Evolutionary conservation across 805 yeast genomes (phyloP).

Genomic region (Teunomyces lycoperdinae): DNA sequence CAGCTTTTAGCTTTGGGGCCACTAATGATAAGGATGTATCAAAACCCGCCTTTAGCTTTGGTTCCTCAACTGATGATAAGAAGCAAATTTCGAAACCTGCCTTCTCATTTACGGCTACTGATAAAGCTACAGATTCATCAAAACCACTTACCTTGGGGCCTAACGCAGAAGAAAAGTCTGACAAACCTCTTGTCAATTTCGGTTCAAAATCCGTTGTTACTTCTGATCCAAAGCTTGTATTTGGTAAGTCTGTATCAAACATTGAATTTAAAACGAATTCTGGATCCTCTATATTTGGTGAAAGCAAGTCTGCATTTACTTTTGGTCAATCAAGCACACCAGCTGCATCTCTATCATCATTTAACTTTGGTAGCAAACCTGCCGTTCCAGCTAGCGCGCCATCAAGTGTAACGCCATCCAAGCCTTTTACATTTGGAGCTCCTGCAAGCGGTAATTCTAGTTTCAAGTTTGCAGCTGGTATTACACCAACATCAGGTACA

Average conservation of each 20-base stretch:
- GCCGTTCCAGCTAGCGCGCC: not conserved
- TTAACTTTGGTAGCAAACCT: not conserved
- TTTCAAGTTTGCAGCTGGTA: conserved; percentile 11
- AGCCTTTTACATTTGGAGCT: not conserved
- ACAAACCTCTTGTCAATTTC: not conserved
- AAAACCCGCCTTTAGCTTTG: not conserved
- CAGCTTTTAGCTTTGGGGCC: conserved; percentile 11
- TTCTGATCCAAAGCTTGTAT: conserved; percentile 8
- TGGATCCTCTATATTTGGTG: not conserved
- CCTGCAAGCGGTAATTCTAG: not conserved
- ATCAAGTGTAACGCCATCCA: not conserved
- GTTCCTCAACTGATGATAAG: not conserved
- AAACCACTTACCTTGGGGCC: not conserved
- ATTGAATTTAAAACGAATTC: not conserved
- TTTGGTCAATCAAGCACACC: not conserved
- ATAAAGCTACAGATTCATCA: not conserved
- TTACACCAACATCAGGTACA: conserved; percentile 1
- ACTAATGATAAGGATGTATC: not conserved
- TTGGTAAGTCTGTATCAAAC: conserved; percentile 6
- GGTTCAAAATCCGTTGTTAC: not conserved
- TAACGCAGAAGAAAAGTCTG: not conserved
- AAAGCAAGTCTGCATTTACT: not conserved
- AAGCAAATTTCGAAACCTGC: not conserved
- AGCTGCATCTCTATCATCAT: not conserved
- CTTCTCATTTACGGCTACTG: not conserved